Percentiles rank a stretch among this genome's conserved stretches.
phyloP scores from a whole-genome alignment of 2,329 filamentous ascomycete genomes.

The Chaetomiaceae sp. region DNA sequence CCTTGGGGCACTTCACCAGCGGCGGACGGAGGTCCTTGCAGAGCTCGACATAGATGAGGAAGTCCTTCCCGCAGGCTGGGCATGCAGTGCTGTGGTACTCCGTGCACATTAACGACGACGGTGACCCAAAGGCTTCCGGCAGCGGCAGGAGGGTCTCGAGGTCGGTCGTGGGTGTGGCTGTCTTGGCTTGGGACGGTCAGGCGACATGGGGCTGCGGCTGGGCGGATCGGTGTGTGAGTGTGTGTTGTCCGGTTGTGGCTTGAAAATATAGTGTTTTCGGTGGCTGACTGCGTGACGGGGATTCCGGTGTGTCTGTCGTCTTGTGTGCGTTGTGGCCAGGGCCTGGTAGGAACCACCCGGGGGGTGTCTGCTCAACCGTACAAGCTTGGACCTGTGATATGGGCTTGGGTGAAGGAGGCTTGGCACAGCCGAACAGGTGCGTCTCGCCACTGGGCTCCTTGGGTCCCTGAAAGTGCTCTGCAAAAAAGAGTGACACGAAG shows the following conservation, averaged over 20 bases:
- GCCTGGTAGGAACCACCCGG: not conserved
- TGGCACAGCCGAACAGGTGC: constrained; percentile 6
- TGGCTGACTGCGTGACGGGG: not conserved
- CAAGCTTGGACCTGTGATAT: not conserved
- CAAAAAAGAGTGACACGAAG: not conserved
- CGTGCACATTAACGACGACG: constrained; percentile 51
- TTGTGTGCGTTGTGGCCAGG: not conserved
- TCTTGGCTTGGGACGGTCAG: not conserved
- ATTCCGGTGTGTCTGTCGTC: not conserved
- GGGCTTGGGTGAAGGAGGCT: not conserved
- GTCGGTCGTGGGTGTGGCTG: constrained; percentile 2
- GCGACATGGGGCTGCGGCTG: constrained; percentile 15
- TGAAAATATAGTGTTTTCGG: not conserved
- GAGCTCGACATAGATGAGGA: constrained; percentile 55
- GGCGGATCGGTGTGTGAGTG: not conserved
- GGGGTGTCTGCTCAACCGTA: not conserved
- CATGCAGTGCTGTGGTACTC: constrained; percentile 51
- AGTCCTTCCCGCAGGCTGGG: constrained; percentile 56
- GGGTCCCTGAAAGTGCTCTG: not conserved
- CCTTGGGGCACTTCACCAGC: constrained; percentile 43
- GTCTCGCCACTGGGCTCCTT: constrained; percentile 12
- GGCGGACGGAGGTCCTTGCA: constrained; percentile 50
- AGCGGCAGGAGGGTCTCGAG: not conserved
- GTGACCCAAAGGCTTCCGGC: constrained; percentile 7
- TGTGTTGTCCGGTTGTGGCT: constrained; percentile 1